Conservation (phyloP, 78 protist genomes). For the Anaeramoeba flamelloides region DNA sequence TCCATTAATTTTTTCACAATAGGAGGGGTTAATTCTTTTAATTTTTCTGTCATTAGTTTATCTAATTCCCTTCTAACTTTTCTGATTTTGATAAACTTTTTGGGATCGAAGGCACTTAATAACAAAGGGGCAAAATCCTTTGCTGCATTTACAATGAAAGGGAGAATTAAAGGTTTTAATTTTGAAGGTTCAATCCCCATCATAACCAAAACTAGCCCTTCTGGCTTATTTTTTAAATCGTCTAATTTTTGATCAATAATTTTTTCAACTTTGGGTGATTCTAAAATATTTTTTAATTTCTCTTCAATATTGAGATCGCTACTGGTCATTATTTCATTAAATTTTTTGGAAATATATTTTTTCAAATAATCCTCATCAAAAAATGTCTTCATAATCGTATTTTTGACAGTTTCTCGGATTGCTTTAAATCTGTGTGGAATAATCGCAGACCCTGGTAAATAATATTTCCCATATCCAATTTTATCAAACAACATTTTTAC, state of each 20-base stretch:
- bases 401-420: conserved; percentile 19
- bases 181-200: conserved; percentile 9
- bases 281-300: conserved; percentile 3
- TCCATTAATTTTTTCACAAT: conserved; percentile 21
- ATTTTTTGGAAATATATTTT: not conserved
- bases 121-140: conserved; percentile 18
- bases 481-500: conserved; percentile 42
- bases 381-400: conserved; percentile 15
- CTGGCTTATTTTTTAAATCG: conserved; percentile 3
- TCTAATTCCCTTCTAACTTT: conserved; percentile 13
- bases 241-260: conserved; percentile 1
- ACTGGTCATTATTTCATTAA: not conserved
- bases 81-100: not conserved
- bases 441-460: conserved; percentile 36
- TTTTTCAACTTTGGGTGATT: conserved; percentile 1
- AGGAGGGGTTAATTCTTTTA: conserved; percentile 30
- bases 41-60: conserved; percentile 17
- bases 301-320: not conserved
- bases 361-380: conserved; percentile 6
- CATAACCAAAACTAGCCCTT: conserved; percentile 24
- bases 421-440: conserved; percentile 24
- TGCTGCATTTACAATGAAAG: conserved; percentile 22
- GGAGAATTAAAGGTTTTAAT: conserved; percentile 23
- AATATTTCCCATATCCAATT: too few relatives aligned
- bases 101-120: not conserved